These are phyloP conservation scores for Volvox reticuliferus DNA, from an alignment of 139 green algal genomes.

Conservation along the genomic window DNA sequence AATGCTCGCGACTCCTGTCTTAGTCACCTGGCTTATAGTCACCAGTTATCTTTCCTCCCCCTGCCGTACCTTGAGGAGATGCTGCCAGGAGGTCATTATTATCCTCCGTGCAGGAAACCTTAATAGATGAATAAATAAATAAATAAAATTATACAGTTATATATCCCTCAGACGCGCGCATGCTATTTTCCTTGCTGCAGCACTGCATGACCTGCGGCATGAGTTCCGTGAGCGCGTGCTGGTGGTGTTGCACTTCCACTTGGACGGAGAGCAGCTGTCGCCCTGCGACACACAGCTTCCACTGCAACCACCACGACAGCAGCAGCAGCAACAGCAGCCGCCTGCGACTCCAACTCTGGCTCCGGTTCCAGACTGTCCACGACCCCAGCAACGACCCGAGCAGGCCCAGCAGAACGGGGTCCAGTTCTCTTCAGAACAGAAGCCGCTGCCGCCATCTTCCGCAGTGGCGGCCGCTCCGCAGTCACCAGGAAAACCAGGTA, in stretches of 20 bases:
- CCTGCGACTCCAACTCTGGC: not conserved
- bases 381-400: not conserved
- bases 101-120: too few relatives aligned
- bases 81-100: too few relatives aligned
- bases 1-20: too few relatives aligned
- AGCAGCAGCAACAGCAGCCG: not conserved
- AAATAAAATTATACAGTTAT: too few relatives aligned
- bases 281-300: not conserved
- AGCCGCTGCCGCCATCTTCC: not conserved
- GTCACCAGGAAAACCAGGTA: not conserved
- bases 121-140: too few relatives aligned
- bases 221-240: slow-evolving; percentile 21
- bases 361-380: not conserved
- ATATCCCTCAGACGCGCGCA: too few relatives aligned
- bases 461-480: not conserved
- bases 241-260: slow-evolving; percentile 36
- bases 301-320: not conserved
- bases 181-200: too few relatives aligned
- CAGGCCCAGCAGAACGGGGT: not conserved
- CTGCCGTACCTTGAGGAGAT: too few relatives aligned
- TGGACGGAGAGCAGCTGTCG: slow-evolving; percentile 18
- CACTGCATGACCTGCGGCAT: not conserved
- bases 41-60: too few relatives aligned
- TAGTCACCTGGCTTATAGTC: too few relatives aligned
- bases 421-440: too few relatives aligned